Base-by-base conservation (phyloP, 164 flowering plant genomes). In the Aristolochia californica region DNA sequence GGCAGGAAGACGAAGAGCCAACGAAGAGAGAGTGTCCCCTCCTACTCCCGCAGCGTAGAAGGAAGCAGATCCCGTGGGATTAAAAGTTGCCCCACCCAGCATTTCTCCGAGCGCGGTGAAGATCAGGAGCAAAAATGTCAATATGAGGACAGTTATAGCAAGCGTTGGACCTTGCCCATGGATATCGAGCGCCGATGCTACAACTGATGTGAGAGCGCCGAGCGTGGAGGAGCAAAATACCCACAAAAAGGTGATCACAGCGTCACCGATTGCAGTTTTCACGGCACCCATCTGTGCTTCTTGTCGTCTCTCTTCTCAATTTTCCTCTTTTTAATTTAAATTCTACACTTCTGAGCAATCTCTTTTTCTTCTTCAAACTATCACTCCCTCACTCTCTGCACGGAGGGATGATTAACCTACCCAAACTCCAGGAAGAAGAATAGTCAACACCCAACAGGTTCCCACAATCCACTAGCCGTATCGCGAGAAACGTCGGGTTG, bases 1-100 rank as follows among this genome's bases (percentile, higher is more conserved):
- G 58, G 96, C 93, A 24, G 96, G 96, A 43, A 82, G 81, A 5
- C 91, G 80, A 45, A 83, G 34, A 23, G 91, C 93, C 78, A 86
- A 70, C 66, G 96, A 79, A 71, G 82, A 48, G 55, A 88, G 82
- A 43, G 65, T 60, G 56, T 80, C 83, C 3, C 55, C 43, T 4
- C 79, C 81, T 44, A 81, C 34, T 5, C 94, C 96, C 30, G 85
- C 94, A 18, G 88, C 88, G 52, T 84, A 85, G 48, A 88, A 81
- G 30, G 87, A 40, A 21, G 87, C 87, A 28, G 59, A 82, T 20
- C 73, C 87, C 2, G 91, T 78, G 51, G 94, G 91, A 61, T 85
- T 88, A 48, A 85, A 88, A 59, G 84, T 77, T 20, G 96, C 88
- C 0, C 96, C 94, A 44, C 96, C 96, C 22, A 88, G 47, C 22